A percentile compares a stretch with the other conserved stretches of the same genome.
Evolutionary conservation across 352 stramenopile genomes (phyloP).

Genomic region (Globisporangium recalcitrans): DNA sequence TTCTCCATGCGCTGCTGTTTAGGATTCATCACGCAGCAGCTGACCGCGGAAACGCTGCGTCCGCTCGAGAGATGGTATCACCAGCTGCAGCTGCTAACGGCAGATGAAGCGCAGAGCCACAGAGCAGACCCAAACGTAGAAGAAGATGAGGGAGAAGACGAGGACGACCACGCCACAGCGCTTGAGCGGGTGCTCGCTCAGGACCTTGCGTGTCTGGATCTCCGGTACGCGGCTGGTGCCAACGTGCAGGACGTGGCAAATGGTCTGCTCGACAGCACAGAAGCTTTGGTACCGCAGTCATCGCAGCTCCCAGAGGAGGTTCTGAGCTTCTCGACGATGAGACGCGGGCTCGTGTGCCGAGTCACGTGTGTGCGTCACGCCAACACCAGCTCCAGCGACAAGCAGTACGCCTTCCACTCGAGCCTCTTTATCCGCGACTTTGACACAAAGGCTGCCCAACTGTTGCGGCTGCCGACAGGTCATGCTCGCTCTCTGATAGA

Average conservation of each 20-base stretch:
- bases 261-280: slow-evolving; percentile 25
- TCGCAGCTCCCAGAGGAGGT: slow-evolving; percentile 21
- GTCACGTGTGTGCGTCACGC: slow-evolving; percentile 27
- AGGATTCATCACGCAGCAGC: slow-evolving; percentile 48
- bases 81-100: slow-evolving; percentile 32
- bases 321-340: slow-evolving; percentile 49
- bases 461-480: slow-evolving; percentile 2
- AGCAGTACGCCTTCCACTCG: slow-evolving; percentile 15
- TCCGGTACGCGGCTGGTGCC: slow-evolving; percentile 29
- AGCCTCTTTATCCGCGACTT: slow-evolving; percentile 29
- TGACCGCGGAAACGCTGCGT: slow-evolving; percentile 19
- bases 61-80: slow-evolving; percentile 36
- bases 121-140: not conserved
- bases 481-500: not conserved
- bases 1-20: not conserved
- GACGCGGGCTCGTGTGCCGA: slow-evolving; percentile 23
- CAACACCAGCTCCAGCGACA: not conserved
- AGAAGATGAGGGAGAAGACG: not conserved
- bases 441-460: slow-evolving; percentile 11
- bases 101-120: not conserved
- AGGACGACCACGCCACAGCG: slow-evolving; percentile 3
- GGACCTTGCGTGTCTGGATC: slow-evolving; percentile 40
- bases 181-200: slow-evolving; percentile 12
- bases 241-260: slow-evolving; percentile 25
- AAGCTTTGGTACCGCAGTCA: not conserved